Conservation (phyloP, 345 rosid species). For the Streptanthus diversifolius region DNA sequence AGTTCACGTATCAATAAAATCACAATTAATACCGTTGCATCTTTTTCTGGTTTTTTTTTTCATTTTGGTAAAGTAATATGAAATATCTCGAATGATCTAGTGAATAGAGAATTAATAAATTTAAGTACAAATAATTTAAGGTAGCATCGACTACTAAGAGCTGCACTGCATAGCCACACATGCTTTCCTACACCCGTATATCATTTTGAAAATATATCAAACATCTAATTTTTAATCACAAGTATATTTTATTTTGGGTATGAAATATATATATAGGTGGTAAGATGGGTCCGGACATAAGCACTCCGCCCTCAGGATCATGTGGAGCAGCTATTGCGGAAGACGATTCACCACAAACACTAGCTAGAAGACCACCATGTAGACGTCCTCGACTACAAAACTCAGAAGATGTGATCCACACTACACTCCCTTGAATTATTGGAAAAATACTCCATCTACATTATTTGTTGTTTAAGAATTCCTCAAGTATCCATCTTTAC, state of each 20-base stretch:
- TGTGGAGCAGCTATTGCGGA: constrained; percentile 6
- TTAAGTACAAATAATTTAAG: neutral
- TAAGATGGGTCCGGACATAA: neutral
- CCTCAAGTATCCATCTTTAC: neutral
- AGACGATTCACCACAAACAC: neutral
- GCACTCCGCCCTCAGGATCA: constrained; percentile 24
- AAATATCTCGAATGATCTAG: neutral
- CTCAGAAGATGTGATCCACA: neutral
- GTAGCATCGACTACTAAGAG: neutral
- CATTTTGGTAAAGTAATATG: neutral
- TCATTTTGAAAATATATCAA: neutral
- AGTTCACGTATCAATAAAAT: neutral
- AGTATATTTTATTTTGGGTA: neutral
- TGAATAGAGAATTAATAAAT: neutral
- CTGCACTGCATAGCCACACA: neutral
- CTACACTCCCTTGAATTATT: constrained; percentile 1
- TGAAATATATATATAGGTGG: constrained; percentile 9
- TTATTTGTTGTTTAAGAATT: neutral
- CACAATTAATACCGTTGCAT: neutral
- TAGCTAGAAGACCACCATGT: constrained; percentile 14
- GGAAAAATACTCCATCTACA: neutral
- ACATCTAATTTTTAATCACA: neutral
- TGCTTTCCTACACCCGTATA: neutral
- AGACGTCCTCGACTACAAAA: neutral
- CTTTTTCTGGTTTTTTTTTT: neutral